These are phyloP conservation scores for Phytopythium oedochilum DNA, from an alignment of 352 stramenopile genomes.

Conservation along the genomic window DNA sequence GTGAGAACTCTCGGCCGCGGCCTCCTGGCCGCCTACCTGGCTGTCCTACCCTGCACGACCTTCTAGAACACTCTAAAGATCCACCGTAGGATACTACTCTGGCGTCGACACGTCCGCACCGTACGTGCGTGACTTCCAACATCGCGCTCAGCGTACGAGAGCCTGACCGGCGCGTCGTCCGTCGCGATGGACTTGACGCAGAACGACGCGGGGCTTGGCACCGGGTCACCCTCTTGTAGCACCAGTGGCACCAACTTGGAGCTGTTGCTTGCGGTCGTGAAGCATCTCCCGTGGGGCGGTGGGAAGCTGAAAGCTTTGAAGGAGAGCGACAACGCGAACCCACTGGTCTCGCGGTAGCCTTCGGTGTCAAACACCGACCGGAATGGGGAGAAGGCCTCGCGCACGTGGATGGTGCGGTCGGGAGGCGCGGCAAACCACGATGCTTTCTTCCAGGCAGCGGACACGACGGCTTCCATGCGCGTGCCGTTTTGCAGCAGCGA, in stretches of 20 bases:
- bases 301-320: conserved; percentile 32
- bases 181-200: conserved; percentile 25
- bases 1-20: too few relatives aligned
- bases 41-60: too few relatives aligned
- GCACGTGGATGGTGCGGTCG: conserved; percentile 24
- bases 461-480: conserved; percentile 17
- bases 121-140: too few relatives aligned
- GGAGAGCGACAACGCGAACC: conserved; percentile 19
- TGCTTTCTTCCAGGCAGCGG: conserved; percentile 12
- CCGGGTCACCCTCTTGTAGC: conserved; percentile 4
- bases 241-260: conserved; percentile 8
- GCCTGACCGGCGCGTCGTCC: conserved; percentile 22
- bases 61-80: too few relatives aligned
- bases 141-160: conserved; percentile 36
- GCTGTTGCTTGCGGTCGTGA: conserved; percentile 9
- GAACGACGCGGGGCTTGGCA: conserved; percentile 13
- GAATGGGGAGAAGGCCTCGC: conserved; percentile 30
- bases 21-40: too few relatives aligned
- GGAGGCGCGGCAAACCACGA: conserved; percentile 24
- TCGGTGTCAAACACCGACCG: conserved; percentile 17
- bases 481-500: conserved; percentile 27
- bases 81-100: too few relatives aligned
- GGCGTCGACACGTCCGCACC: too few relatives aligned
- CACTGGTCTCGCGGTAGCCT: conserved; percentile 4
- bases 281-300: conserved; percentile 28